These are phyloP conservation scores for Marasmius oreades DNA, from an alignment of 1,284 basidiomycete genomes.

Conservation along the genomic window DNA sequence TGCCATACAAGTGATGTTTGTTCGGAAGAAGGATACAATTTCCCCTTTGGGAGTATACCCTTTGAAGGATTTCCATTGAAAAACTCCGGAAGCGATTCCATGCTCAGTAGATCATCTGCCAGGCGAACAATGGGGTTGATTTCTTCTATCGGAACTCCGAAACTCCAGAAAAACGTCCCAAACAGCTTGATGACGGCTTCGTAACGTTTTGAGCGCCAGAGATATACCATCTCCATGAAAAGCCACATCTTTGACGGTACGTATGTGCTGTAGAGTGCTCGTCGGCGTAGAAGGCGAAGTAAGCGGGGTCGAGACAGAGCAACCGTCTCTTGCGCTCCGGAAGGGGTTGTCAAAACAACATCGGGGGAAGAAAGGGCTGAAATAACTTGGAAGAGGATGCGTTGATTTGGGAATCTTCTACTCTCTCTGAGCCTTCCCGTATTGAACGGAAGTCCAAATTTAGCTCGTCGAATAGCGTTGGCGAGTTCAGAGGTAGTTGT, in stretches of 20 bases:
- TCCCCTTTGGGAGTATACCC: constrained; percentile 1
- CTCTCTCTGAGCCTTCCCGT: not conserved
- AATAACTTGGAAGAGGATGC: not conserved
- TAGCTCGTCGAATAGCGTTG: not conserved
- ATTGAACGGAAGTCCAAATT: not conserved
- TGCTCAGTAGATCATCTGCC: not conserved
- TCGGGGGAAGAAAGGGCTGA: not conserved
- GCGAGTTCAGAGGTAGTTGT: not conserved
- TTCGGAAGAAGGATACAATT: constrained; percentile 13
- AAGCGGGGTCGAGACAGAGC: not conserved
- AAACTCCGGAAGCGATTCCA: not conserved
- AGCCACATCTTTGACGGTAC: not conserved
- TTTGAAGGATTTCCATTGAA: not conserved
- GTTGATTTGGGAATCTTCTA: not conserved
- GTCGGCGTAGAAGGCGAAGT: not conserved
- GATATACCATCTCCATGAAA: not conserved
- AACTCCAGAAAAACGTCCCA: not conserved
- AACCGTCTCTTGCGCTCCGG: not conserved
- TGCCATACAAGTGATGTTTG: constrained; percentile 19
- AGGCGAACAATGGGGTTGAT: not conserved
- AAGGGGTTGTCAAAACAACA: not conserved
- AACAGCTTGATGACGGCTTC: not conserved
- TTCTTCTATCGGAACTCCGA: not conserved
- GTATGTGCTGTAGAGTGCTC: not conserved
- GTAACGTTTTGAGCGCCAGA: not conserved